Percentiles rank a stretch among this genome's conserved stretches.
These are phyloP conservation scores for Fusarium succisae DNA, from an alignment of 2,329 filamentous ascomycete species.

Conservation along the genomic window DNA sequence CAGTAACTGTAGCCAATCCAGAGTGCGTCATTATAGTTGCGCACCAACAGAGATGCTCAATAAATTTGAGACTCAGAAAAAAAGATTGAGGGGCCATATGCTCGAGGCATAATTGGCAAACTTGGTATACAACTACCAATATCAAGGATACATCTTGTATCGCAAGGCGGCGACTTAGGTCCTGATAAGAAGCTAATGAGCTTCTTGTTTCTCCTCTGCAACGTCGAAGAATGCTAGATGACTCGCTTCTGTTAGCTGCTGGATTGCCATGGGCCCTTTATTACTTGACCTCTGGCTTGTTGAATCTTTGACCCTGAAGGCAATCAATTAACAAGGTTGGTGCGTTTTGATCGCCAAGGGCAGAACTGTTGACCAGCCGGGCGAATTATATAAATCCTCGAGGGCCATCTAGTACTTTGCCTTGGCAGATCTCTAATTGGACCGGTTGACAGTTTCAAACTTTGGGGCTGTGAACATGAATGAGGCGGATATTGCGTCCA, in stretches of 20 bases:
- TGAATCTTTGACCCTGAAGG: too few species aligned
- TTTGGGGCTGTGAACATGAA: neutral
- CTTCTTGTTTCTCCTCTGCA: neutral
- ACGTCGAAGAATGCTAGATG: too few species aligned
- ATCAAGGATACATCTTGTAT: too few species aligned
- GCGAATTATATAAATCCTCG: neutral
- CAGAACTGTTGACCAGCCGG: neutral
- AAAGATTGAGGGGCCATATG: accelerated
- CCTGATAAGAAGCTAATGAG: too few species aligned
- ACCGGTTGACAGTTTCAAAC: neutral
- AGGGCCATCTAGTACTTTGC: neutral
- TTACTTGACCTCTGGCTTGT: too few species aligned
- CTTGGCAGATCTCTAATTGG: neutral
- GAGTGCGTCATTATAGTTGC: neutral
- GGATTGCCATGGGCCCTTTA: too few species aligned
- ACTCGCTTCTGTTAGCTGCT: too few species aligned
- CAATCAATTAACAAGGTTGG: too few species aligned
- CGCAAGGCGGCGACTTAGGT: too few species aligned
- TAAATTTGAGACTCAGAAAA: neutral
- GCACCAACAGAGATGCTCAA: neutral
- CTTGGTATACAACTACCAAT: accelerated
- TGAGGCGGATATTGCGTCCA: neutral
- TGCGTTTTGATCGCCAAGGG: too few species aligned
- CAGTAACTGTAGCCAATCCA: neutral
- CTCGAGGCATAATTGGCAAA: accelerated